Percentiles rank a stretch among this genome's conserved stretches.
Conservation (phyloP, 805 yeast species). For the Blastobotrys chiropterorum region DNA sequence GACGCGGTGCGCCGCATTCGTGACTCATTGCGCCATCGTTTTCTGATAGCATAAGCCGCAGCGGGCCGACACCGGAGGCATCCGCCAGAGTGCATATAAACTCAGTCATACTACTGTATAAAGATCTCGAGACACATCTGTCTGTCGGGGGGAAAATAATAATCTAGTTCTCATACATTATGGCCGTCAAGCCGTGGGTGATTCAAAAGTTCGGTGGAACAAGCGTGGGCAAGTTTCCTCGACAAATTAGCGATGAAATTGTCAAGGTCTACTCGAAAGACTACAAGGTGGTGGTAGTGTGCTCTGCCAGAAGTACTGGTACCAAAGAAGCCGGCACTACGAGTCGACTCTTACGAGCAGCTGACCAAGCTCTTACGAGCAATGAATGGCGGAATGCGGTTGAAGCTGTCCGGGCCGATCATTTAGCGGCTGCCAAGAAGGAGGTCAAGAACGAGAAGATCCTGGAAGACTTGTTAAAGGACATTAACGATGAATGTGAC, state of each 20-base stretch:
- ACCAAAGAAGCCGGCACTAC: conserved; percentile 96
- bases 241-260: conserved; percentile 76
- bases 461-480: conserved; percentile 47
- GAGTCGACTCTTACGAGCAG: conserved; percentile 74
- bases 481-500: conserved; percentile 59
- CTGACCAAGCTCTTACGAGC: conserved; percentile 45
- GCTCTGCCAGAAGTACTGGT: conserved; percentile 88
- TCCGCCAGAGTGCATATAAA: no score
- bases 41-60: no score
- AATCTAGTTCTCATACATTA: no score
- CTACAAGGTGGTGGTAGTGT: conserved; percentile 81
- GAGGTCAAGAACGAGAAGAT: conserved; percentile 44
- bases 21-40: neutral
- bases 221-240: conserved; percentile 90
- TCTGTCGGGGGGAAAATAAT: no score
- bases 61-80: neutral
- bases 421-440: conserved; percentile 60
- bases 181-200: conserved; percentile 43
- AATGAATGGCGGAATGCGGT: conserved; percentile 47
- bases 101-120: no score
- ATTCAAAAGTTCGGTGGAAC: conserved; percentile 98
- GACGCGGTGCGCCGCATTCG: no score
- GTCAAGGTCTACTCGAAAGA: conserved; percentile 51
- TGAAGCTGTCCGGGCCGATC: conserved; percentile 70
- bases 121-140: no score